Percentiles rank a stretch among this genome's conserved stretches.
Evolutionary conservation across 2,329 filamentous ascomycete genomes (phyloP).

Genomic region (Pseudogymnoascus sp.): DNA sequence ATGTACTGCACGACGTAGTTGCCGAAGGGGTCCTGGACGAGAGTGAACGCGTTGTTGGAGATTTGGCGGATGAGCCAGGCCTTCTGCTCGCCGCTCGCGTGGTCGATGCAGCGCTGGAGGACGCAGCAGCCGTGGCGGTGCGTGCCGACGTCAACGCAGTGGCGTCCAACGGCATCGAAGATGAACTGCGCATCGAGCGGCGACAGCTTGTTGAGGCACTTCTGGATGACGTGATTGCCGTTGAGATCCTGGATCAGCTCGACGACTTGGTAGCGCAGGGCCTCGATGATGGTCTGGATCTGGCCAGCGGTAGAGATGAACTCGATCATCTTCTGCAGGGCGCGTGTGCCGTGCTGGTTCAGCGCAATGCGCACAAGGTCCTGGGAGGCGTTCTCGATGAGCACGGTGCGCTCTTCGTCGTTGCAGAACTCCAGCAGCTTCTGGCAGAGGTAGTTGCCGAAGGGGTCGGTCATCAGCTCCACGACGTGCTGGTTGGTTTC

Average conservation of each 20-base stretch:
- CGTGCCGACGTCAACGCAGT: conserved; percentile 87
- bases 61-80: conserved; percentile 78
- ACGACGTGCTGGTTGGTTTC: conserved; percentile 92
- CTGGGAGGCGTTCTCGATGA: conserved; percentile 82
- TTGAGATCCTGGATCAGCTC: conserved; percentile 95
- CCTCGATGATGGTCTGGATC: conserved; percentile 77
- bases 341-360: conserved; percentile 94
- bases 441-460: conserved; percentile 98
- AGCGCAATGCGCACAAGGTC: conserved; percentile 89
- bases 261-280: conserved; percentile 76
- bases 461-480: conserved; percentile 97
- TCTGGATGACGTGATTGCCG: conserved; percentile 98
- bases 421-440: conserved; percentile 94
- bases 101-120: conserved; percentile 94
- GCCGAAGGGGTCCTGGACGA: conserved; percentile 95
- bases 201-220: conserved; percentile 91
- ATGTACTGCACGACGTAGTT: conserved; percentile 99
- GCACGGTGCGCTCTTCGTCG: conserved; percentile 84
- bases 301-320: conserved; percentile 82
- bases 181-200: conserved; percentile 87
- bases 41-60: conserved; percentile 74
- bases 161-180: conserved; percentile 81
- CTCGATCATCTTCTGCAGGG: conserved; percentile 99
- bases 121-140: conserved; percentile 98
- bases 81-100: conserved; percentile 86